phyloP scores from a whole-genome alignment of 2,329 filamentous ascomycete species.

The Sphaceloma murrayae region DNA sequence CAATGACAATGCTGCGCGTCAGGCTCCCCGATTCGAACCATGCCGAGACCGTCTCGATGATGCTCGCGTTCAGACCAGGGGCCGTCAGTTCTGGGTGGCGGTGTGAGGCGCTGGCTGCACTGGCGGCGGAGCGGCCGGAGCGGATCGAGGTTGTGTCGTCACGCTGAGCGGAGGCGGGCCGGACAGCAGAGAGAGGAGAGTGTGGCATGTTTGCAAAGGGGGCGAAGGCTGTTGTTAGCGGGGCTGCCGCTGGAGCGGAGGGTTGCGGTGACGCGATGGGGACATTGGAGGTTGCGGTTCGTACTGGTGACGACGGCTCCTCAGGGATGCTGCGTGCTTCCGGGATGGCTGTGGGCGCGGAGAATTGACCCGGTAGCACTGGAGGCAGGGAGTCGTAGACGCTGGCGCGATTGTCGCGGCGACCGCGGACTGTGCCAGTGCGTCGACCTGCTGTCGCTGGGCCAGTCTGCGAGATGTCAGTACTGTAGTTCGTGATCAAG shows the following conservation, averaged over 20 bases:
- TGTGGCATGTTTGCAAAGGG: slow-evolving; percentile 21
- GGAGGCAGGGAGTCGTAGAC: slow-evolving; percentile 57
- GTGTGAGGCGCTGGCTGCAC: slow-evolving; percentile 51
- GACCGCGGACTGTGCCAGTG: slow-evolving; percentile 69
- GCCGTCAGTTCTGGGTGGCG: slow-evolving; percentile 74
- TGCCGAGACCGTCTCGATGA: slow-evolving; percentile 85
- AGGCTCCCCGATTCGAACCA: slow-evolving; percentile 66
- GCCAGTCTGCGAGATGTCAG: slow-evolving; percentile 37
- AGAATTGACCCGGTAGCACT: slow-evolving; percentile 30
- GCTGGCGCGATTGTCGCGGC: slow-evolving; percentile 85
- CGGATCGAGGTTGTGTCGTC: slow-evolving; percentile 83
- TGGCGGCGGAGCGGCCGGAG: slow-evolving; percentile 71
- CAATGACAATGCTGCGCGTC: slow-evolving; percentile 64
- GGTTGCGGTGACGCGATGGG: slow-evolving; percentile 15
- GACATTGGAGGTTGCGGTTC: slow-evolving; percentile 9
- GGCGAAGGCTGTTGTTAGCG: slow-evolving; percentile 19
- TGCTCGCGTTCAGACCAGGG: slow-evolving; percentile 73
- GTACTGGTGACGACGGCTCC: slow-evolving; percentile 11
- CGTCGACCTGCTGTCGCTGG: slow-evolving; percentile 38
- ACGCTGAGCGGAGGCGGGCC: slow-evolving; percentile 18
- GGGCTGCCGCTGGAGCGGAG: slow-evolving; percentile 6
- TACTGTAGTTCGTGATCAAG: too few species aligned
- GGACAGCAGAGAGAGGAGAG: slow-evolving; percentile 26
- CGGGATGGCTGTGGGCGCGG: slow-evolving; percentile 19
- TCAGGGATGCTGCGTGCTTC: slow-evolving; percentile 22